Conservation (phyloP, 257 asterid species). For the Handroanthus guayacan region DNA sequence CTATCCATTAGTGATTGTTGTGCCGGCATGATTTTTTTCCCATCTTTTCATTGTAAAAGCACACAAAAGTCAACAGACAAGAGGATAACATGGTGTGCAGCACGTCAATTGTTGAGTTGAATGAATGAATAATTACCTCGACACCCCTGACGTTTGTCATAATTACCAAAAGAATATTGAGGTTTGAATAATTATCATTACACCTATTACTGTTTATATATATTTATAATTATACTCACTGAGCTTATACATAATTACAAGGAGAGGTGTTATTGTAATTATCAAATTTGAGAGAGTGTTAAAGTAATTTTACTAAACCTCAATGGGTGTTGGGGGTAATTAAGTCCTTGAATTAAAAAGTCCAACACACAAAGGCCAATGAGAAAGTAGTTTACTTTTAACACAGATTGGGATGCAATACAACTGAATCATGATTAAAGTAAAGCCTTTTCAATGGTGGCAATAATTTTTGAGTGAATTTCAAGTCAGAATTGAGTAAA, state of each 20-base stretch:
- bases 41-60: background rate
- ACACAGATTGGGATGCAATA: background rate
- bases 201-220: too few relatives aligned
- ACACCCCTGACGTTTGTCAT: too few relatives aligned
- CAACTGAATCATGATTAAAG: background rate
- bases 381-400: background rate
- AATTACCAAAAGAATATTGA: too few relatives aligned
- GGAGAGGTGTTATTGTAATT: too few relatives aligned
- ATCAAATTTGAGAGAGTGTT: too few relatives aligned
- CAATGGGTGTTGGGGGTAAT: too few relatives aligned
- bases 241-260: too few relatives aligned
- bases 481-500: conserved; percentile 24
- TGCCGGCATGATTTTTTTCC: conserved; percentile 5
- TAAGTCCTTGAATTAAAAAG: background rate
- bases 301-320: too few relatives aligned
- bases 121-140: too few relatives aligned
- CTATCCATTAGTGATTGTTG: background rate
- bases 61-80: background rate
- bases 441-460: background rate
- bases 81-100: background rate
- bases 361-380: background rate
- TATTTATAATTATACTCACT: too few relatives aligned
- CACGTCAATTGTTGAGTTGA: too few relatives aligned
- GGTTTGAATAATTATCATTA: too few relatives aligned
- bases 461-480: conserved; percentile 9